Conservation (phyloP, 306 rosid species). For the Casuarina equisetifolia region DNA sequence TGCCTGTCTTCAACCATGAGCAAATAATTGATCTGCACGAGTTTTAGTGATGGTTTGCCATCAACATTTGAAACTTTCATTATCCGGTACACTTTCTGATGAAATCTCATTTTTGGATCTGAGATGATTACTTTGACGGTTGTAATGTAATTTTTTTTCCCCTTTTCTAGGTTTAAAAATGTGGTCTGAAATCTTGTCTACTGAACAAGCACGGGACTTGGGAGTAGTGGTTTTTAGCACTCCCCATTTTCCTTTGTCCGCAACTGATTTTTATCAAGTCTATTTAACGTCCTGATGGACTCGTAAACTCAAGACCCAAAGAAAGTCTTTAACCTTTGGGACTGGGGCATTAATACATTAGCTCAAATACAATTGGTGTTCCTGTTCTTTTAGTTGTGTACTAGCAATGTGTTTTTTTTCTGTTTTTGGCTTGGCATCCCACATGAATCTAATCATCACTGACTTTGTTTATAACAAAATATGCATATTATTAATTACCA, state of each 20-base stretch:
- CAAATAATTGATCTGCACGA: constrained; percentile 48
- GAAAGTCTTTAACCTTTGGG: not conserved
- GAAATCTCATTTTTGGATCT: constrained; percentile 12
- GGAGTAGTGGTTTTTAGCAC: not conserved
- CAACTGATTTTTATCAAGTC: not conserved
- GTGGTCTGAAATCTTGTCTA: not conserved
- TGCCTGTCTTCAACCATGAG: constrained; percentile 81
- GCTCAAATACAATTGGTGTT: no score
- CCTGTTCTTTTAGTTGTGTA: not conserved
- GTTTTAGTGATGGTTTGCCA: constrained; percentile 10
- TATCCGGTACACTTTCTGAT: constrained; percentile 27
- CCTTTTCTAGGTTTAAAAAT: constrained; percentile 25
- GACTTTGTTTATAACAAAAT: not conserved
- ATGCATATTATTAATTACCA: not conserved
- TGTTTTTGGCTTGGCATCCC: not conserved
- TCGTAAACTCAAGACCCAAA: not conserved
- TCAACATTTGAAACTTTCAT: constrained; percentile 25
- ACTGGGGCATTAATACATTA: not conserved
- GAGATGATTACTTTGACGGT: constrained; percentile 8
- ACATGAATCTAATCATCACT: not conserved
- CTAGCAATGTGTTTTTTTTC: not conserved
- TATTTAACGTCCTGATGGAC: not conserved
- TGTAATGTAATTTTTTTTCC: constrained; percentile 12
- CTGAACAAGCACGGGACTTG: not conserved
- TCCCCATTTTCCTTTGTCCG: not conserved